These are phyloP conservation scores for Lactarius deliciosus DNA, from an alignment of 768 basidiomycete species.

Conservation along the genomic window DNA sequence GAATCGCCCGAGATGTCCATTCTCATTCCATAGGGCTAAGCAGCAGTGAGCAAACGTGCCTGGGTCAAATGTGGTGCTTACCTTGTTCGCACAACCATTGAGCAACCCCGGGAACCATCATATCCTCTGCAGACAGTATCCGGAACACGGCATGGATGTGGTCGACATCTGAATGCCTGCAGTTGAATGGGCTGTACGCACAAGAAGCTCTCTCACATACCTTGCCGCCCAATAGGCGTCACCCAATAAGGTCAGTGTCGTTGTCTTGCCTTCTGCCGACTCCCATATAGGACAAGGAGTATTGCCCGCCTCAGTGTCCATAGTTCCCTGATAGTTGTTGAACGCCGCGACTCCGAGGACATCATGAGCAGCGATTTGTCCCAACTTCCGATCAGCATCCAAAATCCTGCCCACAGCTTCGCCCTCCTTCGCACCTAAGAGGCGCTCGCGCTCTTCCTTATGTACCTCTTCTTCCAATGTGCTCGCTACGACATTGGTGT, in stretches of 20 bases:
- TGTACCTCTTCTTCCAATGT: constrained; percentile 29
- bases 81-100: constrained; percentile 47
- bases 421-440: constrained; percentile 36
- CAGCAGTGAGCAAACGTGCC: constrained; percentile 18
- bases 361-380: background rate
- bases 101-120: constrained; percentile 37
- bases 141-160: constrained; percentile 44
- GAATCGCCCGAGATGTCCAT: constrained; percentile 10
- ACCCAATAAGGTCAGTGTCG: constrained; percentile 13
- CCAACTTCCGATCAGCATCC: constrained; percentile 29
- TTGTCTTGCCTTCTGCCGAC: constrained; percentile 8
- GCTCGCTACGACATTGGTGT: constrained; percentile 12
- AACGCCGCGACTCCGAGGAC: constrained; percentile 16
- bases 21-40: constrained; percentile 15
- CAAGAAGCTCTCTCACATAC: constrained; percentile 8
- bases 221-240: constrained; percentile 20
- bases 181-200: background rate
- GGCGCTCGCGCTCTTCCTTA: constrained; percentile 32
- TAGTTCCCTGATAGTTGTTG: background rate
- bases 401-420: constrained; percentile 37
- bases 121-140: constrained; percentile 39
- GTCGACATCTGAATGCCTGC: constrained; percentile 39
- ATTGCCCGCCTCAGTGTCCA: background rate
- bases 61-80: constrained; percentile 26
- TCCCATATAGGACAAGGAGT: background rate